Conservation (phyloP, 768 basidiomycete species). For the Pulveroboletus sp. region DNA sequence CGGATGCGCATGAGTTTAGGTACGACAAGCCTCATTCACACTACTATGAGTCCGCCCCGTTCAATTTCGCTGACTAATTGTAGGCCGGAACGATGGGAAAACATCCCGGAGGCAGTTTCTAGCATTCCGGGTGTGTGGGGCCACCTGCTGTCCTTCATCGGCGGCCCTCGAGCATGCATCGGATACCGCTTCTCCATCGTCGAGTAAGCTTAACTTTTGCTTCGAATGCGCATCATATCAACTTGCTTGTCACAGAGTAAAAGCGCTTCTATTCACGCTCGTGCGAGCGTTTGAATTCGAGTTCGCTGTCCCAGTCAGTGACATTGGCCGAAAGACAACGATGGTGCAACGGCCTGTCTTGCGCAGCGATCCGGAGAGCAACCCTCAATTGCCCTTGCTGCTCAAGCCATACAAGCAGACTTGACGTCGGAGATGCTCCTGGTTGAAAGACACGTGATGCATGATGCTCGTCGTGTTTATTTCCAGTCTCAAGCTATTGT, state of each 20-base stretch:
- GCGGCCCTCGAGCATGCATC: neutral
- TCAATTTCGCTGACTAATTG: neutral
- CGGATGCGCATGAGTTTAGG: constrained; percentile 4
- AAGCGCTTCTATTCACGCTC: no score
- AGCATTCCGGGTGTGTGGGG: neutral
- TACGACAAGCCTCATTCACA: constrained; percentile 10
- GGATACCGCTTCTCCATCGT: neutral
- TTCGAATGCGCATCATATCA: no score
- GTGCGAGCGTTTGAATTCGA: constrained; percentile 10
- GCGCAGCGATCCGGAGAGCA: neutral
- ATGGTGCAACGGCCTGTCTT: neutral
- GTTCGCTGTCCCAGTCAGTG: constrained; percentile 1
- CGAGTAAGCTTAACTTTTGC: no score
- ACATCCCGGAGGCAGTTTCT: neutral
- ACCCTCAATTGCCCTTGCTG: constrained; percentile 6
- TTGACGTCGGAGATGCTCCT: no score
- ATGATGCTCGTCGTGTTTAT: no score
- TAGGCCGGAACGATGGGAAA: constrained; percentile 4
- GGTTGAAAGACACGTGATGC: no score
- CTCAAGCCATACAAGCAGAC: constrained; percentile 1
- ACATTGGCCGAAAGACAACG: neutral
- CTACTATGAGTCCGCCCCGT: neutral
- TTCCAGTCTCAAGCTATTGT: no score
- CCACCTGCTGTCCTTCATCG: neutral
- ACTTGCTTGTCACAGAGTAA: no score